phyloP scores from a whole-genome alignment of 2,329 filamentous ascomycete species.

The Aspergillus hortae region DNA sequence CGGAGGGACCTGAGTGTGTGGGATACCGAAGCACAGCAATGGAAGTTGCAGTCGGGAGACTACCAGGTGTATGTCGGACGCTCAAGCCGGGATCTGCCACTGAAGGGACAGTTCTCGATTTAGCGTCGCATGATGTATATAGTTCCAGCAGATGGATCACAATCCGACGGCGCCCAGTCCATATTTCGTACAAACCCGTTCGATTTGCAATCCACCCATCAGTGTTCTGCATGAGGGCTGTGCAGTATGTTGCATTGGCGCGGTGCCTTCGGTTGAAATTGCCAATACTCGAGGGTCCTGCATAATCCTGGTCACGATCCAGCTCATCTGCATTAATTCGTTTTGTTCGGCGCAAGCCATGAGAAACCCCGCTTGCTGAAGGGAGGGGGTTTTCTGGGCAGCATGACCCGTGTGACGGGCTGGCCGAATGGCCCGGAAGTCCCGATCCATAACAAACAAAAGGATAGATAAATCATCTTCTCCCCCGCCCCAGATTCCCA shows the following conservation, averaged over 20 bases:
- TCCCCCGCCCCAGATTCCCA: neutral
- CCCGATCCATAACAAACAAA: neutral
- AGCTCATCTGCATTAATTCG: neutral
- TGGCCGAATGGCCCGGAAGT: neutral
- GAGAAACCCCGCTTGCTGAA: neutral
- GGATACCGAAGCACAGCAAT: constrained; percentile 25
- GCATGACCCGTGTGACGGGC: neutral
- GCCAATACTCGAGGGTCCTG: neutral
- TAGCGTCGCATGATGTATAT: neutral
- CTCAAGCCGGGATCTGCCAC: constrained; percentile 20
- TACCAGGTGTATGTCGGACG: constrained; percentile 22
- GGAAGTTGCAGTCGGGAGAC: constrained; percentile 14
- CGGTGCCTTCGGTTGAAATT: neutral
- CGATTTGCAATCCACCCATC: too few species aligned
- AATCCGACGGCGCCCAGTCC: too few species aligned
- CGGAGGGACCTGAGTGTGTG: constrained; percentile 28
- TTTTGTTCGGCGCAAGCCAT: neutral
- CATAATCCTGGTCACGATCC: too few species aligned
- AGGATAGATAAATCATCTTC: too few species aligned
- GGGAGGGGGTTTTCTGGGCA: neutral
- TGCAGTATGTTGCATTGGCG: too few species aligned
- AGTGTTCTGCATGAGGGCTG: too few species aligned
- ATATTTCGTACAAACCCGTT: neutral
- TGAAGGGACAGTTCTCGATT: constrained; percentile 11
- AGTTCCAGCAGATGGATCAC: neutral